These are phyloP conservation scores for Raphanus raphanistrum DNA, from an alignment of 345 rosid genomes.

Conservation along the genomic window DNA sequence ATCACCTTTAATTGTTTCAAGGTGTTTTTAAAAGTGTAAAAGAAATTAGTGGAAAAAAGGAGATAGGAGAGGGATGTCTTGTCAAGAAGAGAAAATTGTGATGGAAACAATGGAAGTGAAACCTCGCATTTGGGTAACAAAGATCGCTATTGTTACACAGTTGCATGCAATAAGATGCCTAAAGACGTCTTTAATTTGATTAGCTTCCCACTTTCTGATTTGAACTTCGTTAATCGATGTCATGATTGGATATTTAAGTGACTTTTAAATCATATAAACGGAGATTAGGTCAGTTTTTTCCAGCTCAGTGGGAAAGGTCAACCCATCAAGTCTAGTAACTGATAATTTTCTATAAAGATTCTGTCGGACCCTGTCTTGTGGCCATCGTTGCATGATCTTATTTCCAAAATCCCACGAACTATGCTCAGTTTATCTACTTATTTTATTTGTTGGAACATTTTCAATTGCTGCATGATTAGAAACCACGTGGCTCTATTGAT, in stretches of 20 bases:
- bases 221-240: slow-evolving; percentile 24
- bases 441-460: background rate
- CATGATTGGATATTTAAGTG: slow-evolving; percentile 29
- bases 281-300: slow-evolving; percentile 13
- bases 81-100: slow-evolving; percentile 22
- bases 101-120: slow-evolving; percentile 24
- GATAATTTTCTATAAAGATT: slow-evolving; percentile 28
- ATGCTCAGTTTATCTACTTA: slow-evolving; percentile 16
- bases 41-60: background rate
- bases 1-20: background rate
- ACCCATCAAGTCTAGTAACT: slow-evolving; percentile 20
- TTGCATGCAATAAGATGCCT: slow-evolving; percentile 37
- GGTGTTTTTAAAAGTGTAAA: background rate
- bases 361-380: slow-evolving; percentile 30
- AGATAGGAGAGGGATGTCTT: slow-evolving; percentile 16
- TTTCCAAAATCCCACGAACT: slow-evolving; percentile 25
- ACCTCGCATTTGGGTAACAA: slow-evolving; percentile 25
- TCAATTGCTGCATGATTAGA: slow-evolving; percentile 36
- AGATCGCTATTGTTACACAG: slow-evolving; percentile 30
- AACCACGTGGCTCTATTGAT: slow-evolving; percentile 21
- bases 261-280: background rate
- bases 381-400: slow-evolving; percentile 33
- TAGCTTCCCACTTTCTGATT: slow-evolving; percentile 13
- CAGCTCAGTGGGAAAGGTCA: slow-evolving; percentile 42
- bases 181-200: slow-evolving; percentile 18